A percentile compares a stretch with the other conserved stretches of the same genome.
Conservation (phyloP, 1,284 basidiomycete species). For the Phlebopus sp. region DNA sequence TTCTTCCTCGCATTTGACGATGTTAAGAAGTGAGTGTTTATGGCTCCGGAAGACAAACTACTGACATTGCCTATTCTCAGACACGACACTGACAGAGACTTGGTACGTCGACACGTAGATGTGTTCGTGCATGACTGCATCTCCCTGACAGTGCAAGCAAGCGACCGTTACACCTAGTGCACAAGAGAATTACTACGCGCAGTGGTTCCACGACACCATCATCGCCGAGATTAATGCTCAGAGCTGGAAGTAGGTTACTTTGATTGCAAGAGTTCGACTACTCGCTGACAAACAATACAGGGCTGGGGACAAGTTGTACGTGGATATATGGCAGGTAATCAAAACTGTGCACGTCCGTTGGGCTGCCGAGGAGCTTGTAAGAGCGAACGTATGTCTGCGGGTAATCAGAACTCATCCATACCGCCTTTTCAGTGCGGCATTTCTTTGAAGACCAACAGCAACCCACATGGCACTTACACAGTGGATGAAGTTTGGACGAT, state of each 20-base stretch:
- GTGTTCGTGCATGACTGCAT: background rate
- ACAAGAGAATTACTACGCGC: constrained; percentile 44
- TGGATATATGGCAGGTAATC: constrained; percentile 57
- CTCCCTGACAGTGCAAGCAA: constrained; percentile 40
- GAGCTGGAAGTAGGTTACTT: constrained; percentile 52
- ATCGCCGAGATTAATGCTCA: constrained; percentile 39
- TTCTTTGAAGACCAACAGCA: constrained; percentile 55
- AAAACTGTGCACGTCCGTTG: constrained; percentile 53
- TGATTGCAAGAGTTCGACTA: no score
- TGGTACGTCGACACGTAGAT: background rate
- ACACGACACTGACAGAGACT: no score
- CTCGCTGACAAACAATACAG: constrained; percentile 50
- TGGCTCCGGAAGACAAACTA: background rate
- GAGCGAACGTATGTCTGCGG: constrained; percentile 11
- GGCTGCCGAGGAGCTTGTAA: constrained; percentile 50
- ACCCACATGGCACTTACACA: constrained; percentile 50
- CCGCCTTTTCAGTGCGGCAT: constrained; percentile 44
- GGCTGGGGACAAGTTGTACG: constrained; percentile 48
- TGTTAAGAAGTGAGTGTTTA: constrained; percentile 53
- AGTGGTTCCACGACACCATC: constrained; percentile 41
- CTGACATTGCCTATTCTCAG: no score
- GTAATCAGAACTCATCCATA: background rate
- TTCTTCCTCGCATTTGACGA: constrained; percentile 40
- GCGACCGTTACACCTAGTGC: constrained; percentile 48
- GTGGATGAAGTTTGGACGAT: constrained; percentile 53